These are phyloP conservation scores for Fusarium chlamydosporum DNA, from an alignment of 2,329 filamentous ascomycete genomes.

Conservation along the genomic window DNA sequence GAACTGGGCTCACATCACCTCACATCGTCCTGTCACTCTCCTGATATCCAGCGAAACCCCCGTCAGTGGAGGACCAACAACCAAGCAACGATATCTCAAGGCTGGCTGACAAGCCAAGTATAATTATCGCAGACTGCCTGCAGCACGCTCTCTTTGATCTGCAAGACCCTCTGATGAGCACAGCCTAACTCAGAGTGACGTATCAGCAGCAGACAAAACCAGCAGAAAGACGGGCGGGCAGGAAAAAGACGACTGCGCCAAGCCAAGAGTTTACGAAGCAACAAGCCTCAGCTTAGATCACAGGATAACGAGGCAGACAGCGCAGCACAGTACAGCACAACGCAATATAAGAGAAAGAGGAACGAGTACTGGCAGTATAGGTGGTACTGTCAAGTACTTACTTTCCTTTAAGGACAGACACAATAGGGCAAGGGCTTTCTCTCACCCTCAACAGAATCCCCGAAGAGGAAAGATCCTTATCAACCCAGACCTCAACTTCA, in stretches of 20 bases:
- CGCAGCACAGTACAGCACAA: conserved; percentile 17
- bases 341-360: conserved; percentile 3
- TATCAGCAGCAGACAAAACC: conserved; percentile 40
- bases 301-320: conserved; percentile 37
- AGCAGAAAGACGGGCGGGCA: conserved; percentile 40
- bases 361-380: neutral
- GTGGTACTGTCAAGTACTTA: neutral
- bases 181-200: conserved; percentile 46
- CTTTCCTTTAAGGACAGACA: neutral
- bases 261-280: conserved; percentile 44
- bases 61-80: conserved; percentile 41
- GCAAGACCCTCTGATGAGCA: conserved; percentile 42
- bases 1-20: conserved; percentile 50
- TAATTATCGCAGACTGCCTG: conserved; percentile 46
- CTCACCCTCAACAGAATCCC: conserved; percentile 37
- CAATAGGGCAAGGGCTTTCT: conserved; percentile 43
- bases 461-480: conserved; percentile 40
- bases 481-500: conserved; percentile 34
- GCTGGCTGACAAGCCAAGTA: conserved; percentile 31
- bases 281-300: conserved; percentile 37
- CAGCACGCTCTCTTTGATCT: conserved; percentile 31
- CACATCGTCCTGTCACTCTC: conserved; percentile 49
- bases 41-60: conserved; percentile 46
- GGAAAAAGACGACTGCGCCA: conserved; percentile 38
- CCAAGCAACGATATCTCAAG: conserved; percentile 44